Evolutionary conservation across 2,329 filamentous ascomycete genomes (phyloP).

Genomic region (Pestalotiopsis fici): DNA sequence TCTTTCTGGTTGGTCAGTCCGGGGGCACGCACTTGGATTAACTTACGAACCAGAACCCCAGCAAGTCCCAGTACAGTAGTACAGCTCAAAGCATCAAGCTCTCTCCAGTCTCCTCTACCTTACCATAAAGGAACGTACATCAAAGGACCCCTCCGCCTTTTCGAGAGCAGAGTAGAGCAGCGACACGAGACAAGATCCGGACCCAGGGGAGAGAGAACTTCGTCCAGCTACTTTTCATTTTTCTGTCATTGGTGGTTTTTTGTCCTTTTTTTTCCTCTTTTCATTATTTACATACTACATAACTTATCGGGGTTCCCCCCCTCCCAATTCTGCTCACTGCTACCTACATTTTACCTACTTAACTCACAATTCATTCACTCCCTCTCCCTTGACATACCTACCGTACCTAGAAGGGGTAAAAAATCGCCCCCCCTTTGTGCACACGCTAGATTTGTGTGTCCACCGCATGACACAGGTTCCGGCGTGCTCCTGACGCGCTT

Average conservation of each 20-base stretch:
- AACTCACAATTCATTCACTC: neutral
- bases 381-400: neutral
- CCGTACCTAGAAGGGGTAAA: no score
- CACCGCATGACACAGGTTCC: slow-evolving; percentile 6
- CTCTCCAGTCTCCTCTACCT: no score
- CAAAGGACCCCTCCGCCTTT: neutral
- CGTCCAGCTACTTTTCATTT: neutral
- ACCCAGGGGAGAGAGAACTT: neutral
- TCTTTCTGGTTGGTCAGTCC: slow-evolving; percentile 9
- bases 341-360: neutral
- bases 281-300: neutral
- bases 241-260: neutral
- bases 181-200: neutral
- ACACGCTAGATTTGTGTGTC: neutral
- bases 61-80: neutral
- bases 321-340: neutral
- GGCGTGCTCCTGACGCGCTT: neutral
- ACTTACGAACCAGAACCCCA: neutral
- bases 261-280: neutral
- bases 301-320: neutral
- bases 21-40: neutral
- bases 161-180: neutral
- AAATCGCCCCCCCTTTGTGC: neutral
- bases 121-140: slow-evolving; percentile 4
- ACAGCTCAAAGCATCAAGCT: neutral